Percentiles rank a stretch among this genome's conserved stretches.
These are phyloP conservation scores for Penicillium sp. DNA, from an alignment of 2,329 filamentous ascomycete genomes.

Conservation along the genomic window DNA sequence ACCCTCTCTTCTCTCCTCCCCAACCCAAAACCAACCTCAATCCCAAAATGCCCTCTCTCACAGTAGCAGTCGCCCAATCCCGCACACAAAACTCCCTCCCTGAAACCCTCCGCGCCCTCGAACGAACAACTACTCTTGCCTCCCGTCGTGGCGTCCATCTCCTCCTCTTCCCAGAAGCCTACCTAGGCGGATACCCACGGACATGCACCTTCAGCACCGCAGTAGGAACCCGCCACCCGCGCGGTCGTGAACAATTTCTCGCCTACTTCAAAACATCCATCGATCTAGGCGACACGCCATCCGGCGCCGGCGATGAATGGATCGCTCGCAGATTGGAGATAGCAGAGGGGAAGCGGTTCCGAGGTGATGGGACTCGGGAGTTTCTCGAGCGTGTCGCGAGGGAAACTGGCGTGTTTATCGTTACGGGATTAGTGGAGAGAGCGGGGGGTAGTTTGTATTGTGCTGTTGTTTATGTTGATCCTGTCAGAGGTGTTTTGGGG, in stretches of 20 bases:
- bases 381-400: not conserved
- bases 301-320: not conserved
- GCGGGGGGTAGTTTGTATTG: constrained; percentile 82
- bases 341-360: not conserved
- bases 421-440: constrained; percentile 77
- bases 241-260: constrained; percentile 79
- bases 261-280: constrained; percentile 50
- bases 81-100: not conserved
- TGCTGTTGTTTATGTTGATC: constrained; percentile 76
- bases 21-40: not conserved
- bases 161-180: constrained; percentile 86
- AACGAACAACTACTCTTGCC: constrained; percentile 61
- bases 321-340: not conserved
- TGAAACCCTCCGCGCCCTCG: constrained; percentile 60
- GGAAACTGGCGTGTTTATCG: constrained; percentile 62
- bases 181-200: constrained; percentile 90
- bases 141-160: constrained; percentile 61
- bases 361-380: not conserved
- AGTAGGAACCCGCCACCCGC: constrained; percentile 65
- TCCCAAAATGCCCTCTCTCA: not conserved
- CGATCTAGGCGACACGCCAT: not conserved
- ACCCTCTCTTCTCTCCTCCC: no score
- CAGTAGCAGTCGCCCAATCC: constrained; percentile 2
- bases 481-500: constrained; percentile 67
- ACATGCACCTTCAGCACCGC: constrained; percentile 72